Percentiles rank a stretch among this genome's conserved stretches.
phyloP scores from a whole-genome alignment of 345 rosid species.

The Citropsis articulata region DNA sequence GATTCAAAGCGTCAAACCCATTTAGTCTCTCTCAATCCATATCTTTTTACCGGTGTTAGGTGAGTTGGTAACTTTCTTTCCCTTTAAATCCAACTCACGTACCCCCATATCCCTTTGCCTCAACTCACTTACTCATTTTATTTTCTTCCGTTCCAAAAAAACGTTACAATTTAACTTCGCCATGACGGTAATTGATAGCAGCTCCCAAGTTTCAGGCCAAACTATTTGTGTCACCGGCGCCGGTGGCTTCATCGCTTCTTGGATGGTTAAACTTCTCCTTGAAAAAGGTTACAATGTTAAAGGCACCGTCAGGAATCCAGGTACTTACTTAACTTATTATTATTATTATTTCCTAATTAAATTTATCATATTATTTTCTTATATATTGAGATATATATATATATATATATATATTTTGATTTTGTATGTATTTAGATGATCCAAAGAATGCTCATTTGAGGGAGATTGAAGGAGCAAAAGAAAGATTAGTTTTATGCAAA shows the following conservation, averaged over 20 bases:
- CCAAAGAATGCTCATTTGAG: constrained; percentile 83
- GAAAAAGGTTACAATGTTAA: constrained; percentile 77
- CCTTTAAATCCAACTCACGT: not conserved
- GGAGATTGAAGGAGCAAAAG: constrained; percentile 86
- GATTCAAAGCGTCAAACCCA: too few species aligned
- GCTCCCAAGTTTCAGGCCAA: constrained; percentile 40
- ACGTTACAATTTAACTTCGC: not conserved
- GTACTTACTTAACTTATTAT: constrained; percentile 19
- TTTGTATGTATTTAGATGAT: constrained; percentile 42
- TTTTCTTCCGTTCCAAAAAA: not conserved
- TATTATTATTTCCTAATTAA: too few species aligned
- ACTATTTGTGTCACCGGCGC: constrained; percentile 97
- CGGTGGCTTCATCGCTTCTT: constrained; percentile 95
- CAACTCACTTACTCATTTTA: not conserved
- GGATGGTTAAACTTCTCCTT: constrained; percentile 84
- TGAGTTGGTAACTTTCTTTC: not conserved
- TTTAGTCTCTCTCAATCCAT: too few species aligned
- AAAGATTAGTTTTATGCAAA: constrained; percentile 67
- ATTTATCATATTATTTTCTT: too few species aligned
- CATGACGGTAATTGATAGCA: constrained; percentile 42
- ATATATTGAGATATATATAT: too few species aligned
- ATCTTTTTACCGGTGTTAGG: not conserved
- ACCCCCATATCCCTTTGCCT: too few species aligned
- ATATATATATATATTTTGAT: too few species aligned
- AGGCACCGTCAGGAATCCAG: constrained; percentile 92